These are phyloP conservation scores for Pochonia chlamydosporia DNA, from an alignment of 2,329 filamentous ascomycete species.

Conservation along the genomic window DNA sequence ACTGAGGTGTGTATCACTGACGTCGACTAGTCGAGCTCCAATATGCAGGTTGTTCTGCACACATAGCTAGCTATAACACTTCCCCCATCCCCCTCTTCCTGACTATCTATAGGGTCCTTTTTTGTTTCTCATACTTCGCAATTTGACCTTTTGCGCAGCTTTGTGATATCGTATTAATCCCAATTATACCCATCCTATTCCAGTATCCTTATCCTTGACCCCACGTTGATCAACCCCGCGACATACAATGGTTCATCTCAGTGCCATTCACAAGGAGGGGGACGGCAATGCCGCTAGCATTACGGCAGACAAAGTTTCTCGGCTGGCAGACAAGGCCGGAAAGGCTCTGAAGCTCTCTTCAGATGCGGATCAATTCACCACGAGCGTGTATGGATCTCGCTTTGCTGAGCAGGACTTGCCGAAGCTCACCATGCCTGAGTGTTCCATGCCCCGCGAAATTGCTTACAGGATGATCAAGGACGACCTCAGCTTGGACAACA, in stretches of 20 bases:
- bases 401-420: conserved; percentile 80
- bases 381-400: conserved; percentile 80
- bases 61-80: not conserved
- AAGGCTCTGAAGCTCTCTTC: conserved; percentile 39
- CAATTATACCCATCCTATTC: not conserved
- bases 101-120: too few relatives aligned
- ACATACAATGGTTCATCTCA: conserved; percentile 46
- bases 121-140: too few relatives aligned
- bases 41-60: too few relatives aligned
- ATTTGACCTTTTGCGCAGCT: too few relatives aligned
- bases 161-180: too few relatives aligned
- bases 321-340: conserved; percentile 32
- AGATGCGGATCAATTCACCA: conserved; percentile 57
- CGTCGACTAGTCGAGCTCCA: not conserved
- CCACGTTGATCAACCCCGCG: not conserved
- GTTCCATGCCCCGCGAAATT: conserved; percentile 83
- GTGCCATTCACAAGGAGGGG: conserved; percentile 30
- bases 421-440: conserved; percentile 78
- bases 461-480: conserved; percentile 98
- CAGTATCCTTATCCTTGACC: not conserved
- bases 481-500: conserved; percentile 84
- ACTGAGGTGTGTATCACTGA: not conserved
- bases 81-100: too few relatives aligned
- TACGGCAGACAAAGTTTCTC: conserved; percentile 7
- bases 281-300: conserved; percentile 2